Evolutionary conservation across 1,284 basidiomycete genomes (phyloP).

Genomic region (Irpex rosettiformis): DNA sequence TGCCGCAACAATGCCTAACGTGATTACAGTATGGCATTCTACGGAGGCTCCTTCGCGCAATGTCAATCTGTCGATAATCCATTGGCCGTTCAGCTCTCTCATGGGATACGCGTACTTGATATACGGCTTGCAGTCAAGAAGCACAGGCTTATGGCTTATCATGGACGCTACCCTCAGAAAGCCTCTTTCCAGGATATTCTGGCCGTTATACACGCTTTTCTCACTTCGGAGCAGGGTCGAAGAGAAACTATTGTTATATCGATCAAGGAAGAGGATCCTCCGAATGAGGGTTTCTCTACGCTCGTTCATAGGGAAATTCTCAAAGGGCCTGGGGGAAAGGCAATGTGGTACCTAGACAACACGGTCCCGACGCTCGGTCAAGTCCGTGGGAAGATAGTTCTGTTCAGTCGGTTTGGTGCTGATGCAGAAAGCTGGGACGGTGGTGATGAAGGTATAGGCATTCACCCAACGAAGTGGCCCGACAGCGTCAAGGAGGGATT

Average conservation of each 20-base stretch:
- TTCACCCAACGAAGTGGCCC: slow-evolving; percentile 81
- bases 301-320: slow-evolving; percentile 65
- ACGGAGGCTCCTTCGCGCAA: slow-evolving; percentile 77
- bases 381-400: slow-evolving; percentile 75
- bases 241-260: slow-evolving; percentile 79
- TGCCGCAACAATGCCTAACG: not conserved
- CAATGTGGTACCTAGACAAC: slow-evolving; percentile 80
- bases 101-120: slow-evolving; percentile 78
- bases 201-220: slow-evolving; percentile 56
- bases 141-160: slow-evolving; percentile 68
- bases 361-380: slow-evolving; percentile 76
- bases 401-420: slow-evolving; percentile 81
- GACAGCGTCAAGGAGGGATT: slow-evolving; percentile 72
- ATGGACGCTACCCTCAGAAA: slow-evolving; percentile 71
- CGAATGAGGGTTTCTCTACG: slow-evolving; percentile 52
- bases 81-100: slow-evolving; percentile 54
- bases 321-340: slow-evolving; percentile 49
- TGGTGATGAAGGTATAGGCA: slow-evolving; percentile 67
- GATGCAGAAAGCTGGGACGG: slow-evolving; percentile 63
- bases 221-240: slow-evolving; percentile 50
- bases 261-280: slow-evolving; percentile 80
- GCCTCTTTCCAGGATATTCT: slow-evolving; percentile 67
- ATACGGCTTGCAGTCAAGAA: slow-evolving; percentile 72
- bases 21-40: slow-evolving; percentile 64
- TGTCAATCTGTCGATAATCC: slow-evolving; percentile 59